A percentile compares a stretch with the other conserved stretches of the same genome.
Evolutionary conservation across 805 yeast species (phyloP).

Genomic region (Debaryomyces hansenii): DNA sequence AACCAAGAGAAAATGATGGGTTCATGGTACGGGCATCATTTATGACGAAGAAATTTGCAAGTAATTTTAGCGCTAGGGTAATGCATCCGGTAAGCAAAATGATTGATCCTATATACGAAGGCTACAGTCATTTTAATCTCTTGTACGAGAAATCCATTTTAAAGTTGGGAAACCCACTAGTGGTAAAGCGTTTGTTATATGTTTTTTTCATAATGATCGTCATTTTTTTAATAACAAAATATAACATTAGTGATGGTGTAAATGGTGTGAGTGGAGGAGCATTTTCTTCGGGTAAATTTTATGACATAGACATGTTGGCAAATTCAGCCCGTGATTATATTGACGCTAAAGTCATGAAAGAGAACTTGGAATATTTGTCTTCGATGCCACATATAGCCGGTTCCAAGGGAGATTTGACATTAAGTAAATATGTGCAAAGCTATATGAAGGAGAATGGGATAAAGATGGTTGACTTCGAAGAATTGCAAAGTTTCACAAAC

Average conservation of each 20-base stretch:
- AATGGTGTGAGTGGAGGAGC: conserved; percentile 42
- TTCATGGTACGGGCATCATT: conserved; percentile 39
- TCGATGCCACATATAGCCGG: conserved; percentile 88
- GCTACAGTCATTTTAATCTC: conserved; percentile 38
- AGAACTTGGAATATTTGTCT: conserved; percentile 67
- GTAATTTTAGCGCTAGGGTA: conserved; percentile 33
- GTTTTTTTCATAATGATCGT: conserved; percentile 62
- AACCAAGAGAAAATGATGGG: conserved; percentile 16
- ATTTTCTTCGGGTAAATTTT: conserved; percentile 55
- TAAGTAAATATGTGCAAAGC: conserved; percentile 64
- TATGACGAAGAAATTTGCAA: conserved; percentile 34
- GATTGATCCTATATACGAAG: conserved; percentile 54
- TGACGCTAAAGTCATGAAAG: conserved; percentile 58
- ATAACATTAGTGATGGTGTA: conserved; percentile 48
- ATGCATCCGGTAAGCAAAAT: conserved; percentile 45
- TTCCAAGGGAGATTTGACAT: conserved; percentile 76
- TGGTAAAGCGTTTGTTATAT: conserved; percentile 74
- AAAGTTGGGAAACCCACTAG: conserved; percentile 80
- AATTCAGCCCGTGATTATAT: conserved; percentile 50
- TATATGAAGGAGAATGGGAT: conserved; percentile 61
- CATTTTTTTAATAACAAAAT: conserved; percentile 56
- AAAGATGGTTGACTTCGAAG: conserved; percentile 47
- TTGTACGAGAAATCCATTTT: conserved; percentile 59
- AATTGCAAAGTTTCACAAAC: conserved; percentile 57
- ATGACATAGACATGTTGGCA: conserved; percentile 55